Evolutionary conservation across 2,329 filamentous ascomycete species (phyloP), one percentile per base, ranked within the genome.

Genomic region (Tolypocladium cylindrosporum): DNA sequence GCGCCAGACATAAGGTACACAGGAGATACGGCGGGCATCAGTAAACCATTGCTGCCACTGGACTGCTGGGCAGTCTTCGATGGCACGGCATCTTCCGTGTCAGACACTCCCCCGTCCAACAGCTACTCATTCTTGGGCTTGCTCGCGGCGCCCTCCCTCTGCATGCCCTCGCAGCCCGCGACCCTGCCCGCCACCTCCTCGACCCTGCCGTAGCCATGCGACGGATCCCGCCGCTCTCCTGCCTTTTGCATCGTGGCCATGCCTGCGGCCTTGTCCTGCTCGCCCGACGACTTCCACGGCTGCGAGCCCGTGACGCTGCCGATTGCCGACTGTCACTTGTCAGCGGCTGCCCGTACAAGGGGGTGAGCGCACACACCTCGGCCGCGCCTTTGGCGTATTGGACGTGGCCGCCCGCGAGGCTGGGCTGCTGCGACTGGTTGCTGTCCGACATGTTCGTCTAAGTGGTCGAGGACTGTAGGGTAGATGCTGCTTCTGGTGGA

Each of bases 91-190:
- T 42, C 21, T 19, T 39, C 13, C 37, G n/a, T 14, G 19, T 34
- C 53, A 16, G 7, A 39, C 34, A 24, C 10, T 6, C 21, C 40
- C 11, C 27, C 27, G 27, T 31, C 27, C 27, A 6, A 31, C 27
- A 31, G 4, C 21, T 11, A 50, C 16, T 54, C 51, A 37, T 67
- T 64, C 57, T 72, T 67, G 61, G 69, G 72, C 57, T 69, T 72
- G 65, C 81, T 85, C 21, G 74, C 77, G 16, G 73, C 75, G 0
- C 85, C 85, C 69, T 88, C 85, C 57, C 79, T 77, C 70, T 81
- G 74, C 87, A 90, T 89, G 0, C 87, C 87, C 69, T 87, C 83
- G 62, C 87, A 90, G 0, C 87, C 86, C 0, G 83, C 79, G 0
- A 80, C 71, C 66, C 81, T 82, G 7, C 87, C 87, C 0, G 84